Evolutionary conservation across 352 stramenopile species (phyloP).

Genomic region (Globisporangium ultimum): DNA sequence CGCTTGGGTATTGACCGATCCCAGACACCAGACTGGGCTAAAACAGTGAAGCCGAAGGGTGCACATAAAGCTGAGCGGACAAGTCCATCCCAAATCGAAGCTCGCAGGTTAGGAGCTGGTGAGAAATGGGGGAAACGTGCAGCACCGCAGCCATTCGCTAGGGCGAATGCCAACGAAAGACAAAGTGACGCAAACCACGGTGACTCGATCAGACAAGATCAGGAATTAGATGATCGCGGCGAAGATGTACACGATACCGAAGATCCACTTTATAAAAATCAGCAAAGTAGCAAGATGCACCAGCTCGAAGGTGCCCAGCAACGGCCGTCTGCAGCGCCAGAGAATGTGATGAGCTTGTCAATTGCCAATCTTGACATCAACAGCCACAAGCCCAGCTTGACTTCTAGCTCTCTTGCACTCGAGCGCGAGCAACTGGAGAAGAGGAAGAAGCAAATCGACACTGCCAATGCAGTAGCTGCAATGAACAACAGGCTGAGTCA

Average conservation of each 20-base stretch:
- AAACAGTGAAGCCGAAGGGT: conserved; percentile 25
- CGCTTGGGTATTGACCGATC: conserved; percentile 42
- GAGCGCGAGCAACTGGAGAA: conserved; percentile 74
- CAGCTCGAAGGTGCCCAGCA: conserved; percentile 4
- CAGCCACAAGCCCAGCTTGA: not conserved
- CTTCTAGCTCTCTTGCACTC: conserved; percentile 40
- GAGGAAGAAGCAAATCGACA: conserved; percentile 67
- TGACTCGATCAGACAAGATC: not conserved
- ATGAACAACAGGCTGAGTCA: conserved; percentile 73
- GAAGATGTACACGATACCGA: conserved; percentile 1
- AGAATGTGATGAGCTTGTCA: conserved; percentile 32
- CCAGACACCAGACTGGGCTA: conserved; percentile 61
- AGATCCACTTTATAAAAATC: conserved; percentile 11
- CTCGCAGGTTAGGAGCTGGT: conserved; percentile 5
- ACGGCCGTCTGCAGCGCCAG: not conserved
- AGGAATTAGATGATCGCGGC: not conserved
- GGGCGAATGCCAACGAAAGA: not conserved
- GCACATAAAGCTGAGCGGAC: conserved; percentile 7
- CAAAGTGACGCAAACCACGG: too few relatives aligned
- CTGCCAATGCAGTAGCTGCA: conserved; percentile 62
- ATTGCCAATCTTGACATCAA: conserved; percentile 20
- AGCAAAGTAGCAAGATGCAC: conserved; percentile 13
- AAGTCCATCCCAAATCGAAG: conserved; percentile 13
- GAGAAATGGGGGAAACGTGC: conserved; percentile 17
- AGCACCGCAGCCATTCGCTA: not conserved